Evolutionary conservation across 305 asterid species (phyloP), one percentile per base, ranked within the genome.

Genomic region (Andrographis paniculata): DNA sequence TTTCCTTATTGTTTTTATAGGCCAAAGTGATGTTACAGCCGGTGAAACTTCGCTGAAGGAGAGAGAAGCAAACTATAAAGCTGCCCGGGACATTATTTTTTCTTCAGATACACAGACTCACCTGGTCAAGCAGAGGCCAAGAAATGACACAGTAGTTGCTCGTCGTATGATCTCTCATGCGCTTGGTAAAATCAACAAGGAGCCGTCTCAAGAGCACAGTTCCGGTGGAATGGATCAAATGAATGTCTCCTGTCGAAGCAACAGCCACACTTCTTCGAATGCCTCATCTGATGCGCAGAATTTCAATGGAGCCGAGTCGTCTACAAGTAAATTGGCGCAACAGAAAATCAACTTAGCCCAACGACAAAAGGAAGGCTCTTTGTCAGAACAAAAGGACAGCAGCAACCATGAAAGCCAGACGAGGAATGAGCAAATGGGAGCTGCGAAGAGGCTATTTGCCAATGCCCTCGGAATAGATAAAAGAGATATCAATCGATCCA

Each of bases 91-190:
- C 8, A 24, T 4, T 3, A 24, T 24, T 8, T 24, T 24, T 24
- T 24, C 30, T 3, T 4, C 30, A 24, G 30, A 24, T 8, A 24
- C 8, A 8, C 30, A 24, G 30, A 24, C 30, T 63, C 80, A 80
- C 63, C 57, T 79, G 50, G 86, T 84, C 24, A 77, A 72, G 56
- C 79, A 75, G 65, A 75, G 94, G 79, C 94, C 94, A 59, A 79
- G 55, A 55, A 49, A 72, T 19, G 74, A 84, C 70, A 84, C 87
- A 53, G 67, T 50, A 10, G 95, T 84, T 61, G 97, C 95, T 46
- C 94, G 72, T 9, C 93, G 94, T 50, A 84, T 88, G 97, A 88
- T 88, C 62, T 74, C 77, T 17, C 97, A 58, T 72, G 95, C 97
- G 20, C 95, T 88, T 55, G 97, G 97, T 48, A 79, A 76, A 66